Percentiles rank a stretch among this genome's conserved stretches.
These are phyloP conservation scores for Solanum medicagineum DNA, from an alignment of 257 asterid species.

Conservation along the genomic window DNA sequence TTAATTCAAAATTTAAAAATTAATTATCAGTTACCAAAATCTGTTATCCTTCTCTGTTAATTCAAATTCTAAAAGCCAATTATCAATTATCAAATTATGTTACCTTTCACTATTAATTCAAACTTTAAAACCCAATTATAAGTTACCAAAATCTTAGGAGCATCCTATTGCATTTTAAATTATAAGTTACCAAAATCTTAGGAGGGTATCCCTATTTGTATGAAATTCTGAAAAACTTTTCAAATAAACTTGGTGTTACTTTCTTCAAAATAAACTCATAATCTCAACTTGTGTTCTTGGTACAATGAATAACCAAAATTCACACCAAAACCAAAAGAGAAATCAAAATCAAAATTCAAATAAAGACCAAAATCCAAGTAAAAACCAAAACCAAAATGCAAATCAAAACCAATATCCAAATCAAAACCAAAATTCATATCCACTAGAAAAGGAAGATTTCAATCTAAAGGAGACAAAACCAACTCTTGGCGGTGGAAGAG, in stretches of 20 bases:
- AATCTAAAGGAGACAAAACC: conserved; percentile 69
- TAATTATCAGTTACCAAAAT: too few relatives aligned
- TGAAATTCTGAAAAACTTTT: not conserved
- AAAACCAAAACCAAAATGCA: conserved; percentile 3
- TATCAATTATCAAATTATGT: too few relatives aligned
- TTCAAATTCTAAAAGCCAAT: too few relatives aligned
- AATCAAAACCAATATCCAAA: conserved; percentile 12
- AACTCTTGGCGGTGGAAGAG: conserved; percentile 73
- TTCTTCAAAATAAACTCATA: not conserved
- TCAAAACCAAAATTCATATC: not conserved
- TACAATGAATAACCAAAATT: not conserved
- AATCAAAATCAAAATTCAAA: not conserved
- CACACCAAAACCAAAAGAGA: not conserved
- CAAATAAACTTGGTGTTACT: not conserved
- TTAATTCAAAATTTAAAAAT: too few relatives aligned
- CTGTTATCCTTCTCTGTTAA: too few relatives aligned
- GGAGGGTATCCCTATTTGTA: not conserved
- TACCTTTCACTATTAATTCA: not conserved
- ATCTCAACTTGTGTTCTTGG: not conserved
- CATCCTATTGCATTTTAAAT: too few relatives aligned
- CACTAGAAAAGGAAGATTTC: conserved; percentile 38
- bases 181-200: not conserved
- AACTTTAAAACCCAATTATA: too few relatives aligned
- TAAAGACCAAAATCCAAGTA: conserved; percentile 5
- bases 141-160: not conserved